phyloP scores from a whole-genome alignment of 2,329 filamentous ascomycete genomes.

The Tolypocladium album region DNA sequence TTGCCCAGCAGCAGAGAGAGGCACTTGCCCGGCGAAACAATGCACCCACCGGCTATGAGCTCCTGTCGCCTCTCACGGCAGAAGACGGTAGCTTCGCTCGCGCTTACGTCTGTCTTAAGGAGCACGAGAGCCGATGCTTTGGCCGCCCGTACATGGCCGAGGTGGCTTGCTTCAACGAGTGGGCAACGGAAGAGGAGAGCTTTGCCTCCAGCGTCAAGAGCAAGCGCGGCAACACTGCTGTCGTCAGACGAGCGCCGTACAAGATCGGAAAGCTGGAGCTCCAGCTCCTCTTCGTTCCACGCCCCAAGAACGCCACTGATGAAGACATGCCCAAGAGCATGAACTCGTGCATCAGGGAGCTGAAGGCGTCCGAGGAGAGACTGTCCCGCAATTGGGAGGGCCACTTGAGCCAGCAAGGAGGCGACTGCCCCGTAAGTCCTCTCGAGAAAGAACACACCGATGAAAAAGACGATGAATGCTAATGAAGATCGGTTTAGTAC shows the following conservation, averaged over 20 bases:
- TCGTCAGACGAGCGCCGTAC: slow-evolving; percentile 84
- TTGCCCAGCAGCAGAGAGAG: slow-evolving; percentile 52
- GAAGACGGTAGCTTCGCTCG: slow-evolving; percentile 91
- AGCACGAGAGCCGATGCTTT: slow-evolving; percentile 81
- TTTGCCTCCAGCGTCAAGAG: slow-evolving; percentile 85
- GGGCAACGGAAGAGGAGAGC: slow-evolving; percentile 77
- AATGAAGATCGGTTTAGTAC: slow-evolving; percentile 49
- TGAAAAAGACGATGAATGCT: slow-evolving; percentile 13
- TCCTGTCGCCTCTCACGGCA: slow-evolving; percentile 75
- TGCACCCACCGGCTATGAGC: slow-evolving; percentile 70
- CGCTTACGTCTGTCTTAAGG: slow-evolving; percentile 86
- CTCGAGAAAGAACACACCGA: background rate
- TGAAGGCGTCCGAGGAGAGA: slow-evolving; percentile 79
- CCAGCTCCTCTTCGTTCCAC: slow-evolving; percentile 88
- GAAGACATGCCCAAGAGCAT: slow-evolving; percentile 99
- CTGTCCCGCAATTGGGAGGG: slow-evolving; percentile 75
- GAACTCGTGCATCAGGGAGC: slow-evolving; percentile 89
- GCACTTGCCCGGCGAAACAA: slow-evolving; percentile 50
- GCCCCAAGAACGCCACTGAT: slow-evolving; percentile 74
- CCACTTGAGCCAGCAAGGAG: slow-evolving; percentile 88
- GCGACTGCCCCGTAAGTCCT: slow-evolving; percentile 82
- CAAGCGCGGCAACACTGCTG: slow-evolving; percentile 64
- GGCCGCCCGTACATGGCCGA: slow-evolving; percentile 82
- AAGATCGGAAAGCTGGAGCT: slow-evolving; percentile 90
- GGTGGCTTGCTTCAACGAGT: slow-evolving; percentile 95